Evolutionary conservation across 75 land plant species (phyloP), one percentile per base, ranked within the genome.

Genomic region (Azolla pinnata): DNA sequence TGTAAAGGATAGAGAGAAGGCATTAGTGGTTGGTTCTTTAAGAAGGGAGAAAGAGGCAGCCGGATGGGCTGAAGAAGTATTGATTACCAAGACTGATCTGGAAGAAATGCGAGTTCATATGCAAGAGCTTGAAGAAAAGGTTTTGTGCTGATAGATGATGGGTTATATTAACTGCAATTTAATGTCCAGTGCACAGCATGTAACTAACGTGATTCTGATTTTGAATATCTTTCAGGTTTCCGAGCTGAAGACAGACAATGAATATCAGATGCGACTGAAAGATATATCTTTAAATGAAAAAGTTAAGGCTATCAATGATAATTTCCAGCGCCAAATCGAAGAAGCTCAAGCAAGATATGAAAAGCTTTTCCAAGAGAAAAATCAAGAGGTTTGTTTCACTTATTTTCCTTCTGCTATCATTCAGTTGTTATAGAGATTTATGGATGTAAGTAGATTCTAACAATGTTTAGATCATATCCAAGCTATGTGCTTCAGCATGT

Each of bases 111-210:
- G 70, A 29, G 48, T 50, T 46, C 71, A 21, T 30, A 44, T 69
- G 19, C 59, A 61, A 46, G 75, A 73, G 16, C 50, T 73, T 12
- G 75, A 73, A 61, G 58, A 59, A 10, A 66, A 60, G 70, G 75
- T 71, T 20, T 62, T 62, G 58, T 48, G 54, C 7, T 24, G 29
- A 10, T 24, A 7, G 17, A 38, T 38, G 42, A 38, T 7, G 42
- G 42, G 42, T 38, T 31, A 8, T 33, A 26, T 29, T 66, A 1
- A 14, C 14, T 38, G 12, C 42, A 8, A 8, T 14, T 23, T 46
- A 18, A 4, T 18, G 10, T 4, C 14, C 10, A 46, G 21, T 46
- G 23, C 2, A 2, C 17, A n/a, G n/a, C n/a, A 19, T 50, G 7
- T 8, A 50, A 50, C 18, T 50, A 50, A n/a, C 4, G 7, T 20